phyloP scores from a whole-genome alignment of 2,329 filamentous ascomycete species.

The Nothophaeocryptopus gaeumannii region DNA sequence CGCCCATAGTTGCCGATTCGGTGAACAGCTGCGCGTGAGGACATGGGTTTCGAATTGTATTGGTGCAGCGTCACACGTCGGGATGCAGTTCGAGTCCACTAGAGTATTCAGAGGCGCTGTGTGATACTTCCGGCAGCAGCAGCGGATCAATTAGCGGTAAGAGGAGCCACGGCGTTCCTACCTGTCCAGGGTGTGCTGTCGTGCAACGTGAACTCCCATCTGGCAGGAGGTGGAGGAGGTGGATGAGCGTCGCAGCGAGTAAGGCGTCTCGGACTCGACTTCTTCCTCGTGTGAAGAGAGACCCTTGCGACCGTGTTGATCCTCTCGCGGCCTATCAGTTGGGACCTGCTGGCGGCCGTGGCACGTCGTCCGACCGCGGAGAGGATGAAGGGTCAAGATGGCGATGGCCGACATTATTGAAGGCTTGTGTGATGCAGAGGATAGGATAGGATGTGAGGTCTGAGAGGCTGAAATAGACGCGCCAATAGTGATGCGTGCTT shows the following conservation, averaged over 20 bases:
- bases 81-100: constrained; percentile 15
- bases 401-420: no score
- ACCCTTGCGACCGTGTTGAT: not conserved
- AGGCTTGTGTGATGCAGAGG: no score
- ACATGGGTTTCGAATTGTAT: constrained; percentile 16
- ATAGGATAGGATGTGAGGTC: no score
- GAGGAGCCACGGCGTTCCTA: not conserved
- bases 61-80: constrained; percentile 22
- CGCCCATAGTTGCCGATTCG: constrained; percentile 13
- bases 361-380: not conserved
- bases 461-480: no score
- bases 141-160: constrained; percentile 9
- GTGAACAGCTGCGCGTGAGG: constrained; percentile 6
- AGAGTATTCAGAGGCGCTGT: constrained; percentile 16
- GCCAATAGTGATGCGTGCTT: no score
- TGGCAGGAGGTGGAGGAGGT: not conserved
- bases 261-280: not conserved
- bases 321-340: not conserved
- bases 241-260: not conserved
- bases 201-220: constrained; percentile 8
- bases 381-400: no score
- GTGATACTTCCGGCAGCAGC: constrained; percentile 21
- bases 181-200: constrained; percentile 3
- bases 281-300: no score
- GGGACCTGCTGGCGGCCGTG: constrained; percentile 1